Percentiles rank a stretch among this genome's conserved stretches.
Conservation (phyloP, 257 asterid species). For the Solanum habrochaites region DNA sequence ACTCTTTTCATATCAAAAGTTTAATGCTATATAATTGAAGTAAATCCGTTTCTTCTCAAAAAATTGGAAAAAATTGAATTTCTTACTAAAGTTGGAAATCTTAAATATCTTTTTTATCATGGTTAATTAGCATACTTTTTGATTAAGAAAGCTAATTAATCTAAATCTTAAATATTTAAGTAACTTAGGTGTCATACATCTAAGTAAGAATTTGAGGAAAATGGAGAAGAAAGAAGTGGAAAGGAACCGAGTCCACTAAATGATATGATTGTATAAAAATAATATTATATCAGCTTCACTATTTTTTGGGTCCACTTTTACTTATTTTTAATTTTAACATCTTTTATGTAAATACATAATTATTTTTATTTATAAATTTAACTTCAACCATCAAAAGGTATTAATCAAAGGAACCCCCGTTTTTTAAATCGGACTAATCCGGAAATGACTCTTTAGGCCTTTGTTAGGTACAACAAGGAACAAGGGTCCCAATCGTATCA, state of each 20-base stretch:
- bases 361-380: background rate
- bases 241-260: background rate
- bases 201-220: too few species aligned
- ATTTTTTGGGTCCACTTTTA: background rate
- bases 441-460: background rate
- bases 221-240: too few species aligned
- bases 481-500: background rate
- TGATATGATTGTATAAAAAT: background rate
- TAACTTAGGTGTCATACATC: too few species aligned
- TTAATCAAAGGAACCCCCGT: background rate
- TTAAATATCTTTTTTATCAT: too few species aligned
- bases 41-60: too few species aligned
- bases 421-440: background rate
- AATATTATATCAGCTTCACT: background rate
- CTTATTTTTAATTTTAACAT: background rate
- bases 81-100: too few species aligned
- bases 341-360: background rate
- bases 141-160: too few species aligned
- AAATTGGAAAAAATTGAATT: too few species aligned
- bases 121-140: too few species aligned
- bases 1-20: too few species aligned
- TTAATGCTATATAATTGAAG: too few species aligned
- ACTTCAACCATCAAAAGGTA: rapidly evolving
- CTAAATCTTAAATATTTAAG: too few species aligned
- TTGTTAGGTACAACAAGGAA: background rate